Evolutionary conservation across 2,329 filamentous ascomycete genomes (phyloP).

Genomic region (Cladosporium sp.): DNA sequence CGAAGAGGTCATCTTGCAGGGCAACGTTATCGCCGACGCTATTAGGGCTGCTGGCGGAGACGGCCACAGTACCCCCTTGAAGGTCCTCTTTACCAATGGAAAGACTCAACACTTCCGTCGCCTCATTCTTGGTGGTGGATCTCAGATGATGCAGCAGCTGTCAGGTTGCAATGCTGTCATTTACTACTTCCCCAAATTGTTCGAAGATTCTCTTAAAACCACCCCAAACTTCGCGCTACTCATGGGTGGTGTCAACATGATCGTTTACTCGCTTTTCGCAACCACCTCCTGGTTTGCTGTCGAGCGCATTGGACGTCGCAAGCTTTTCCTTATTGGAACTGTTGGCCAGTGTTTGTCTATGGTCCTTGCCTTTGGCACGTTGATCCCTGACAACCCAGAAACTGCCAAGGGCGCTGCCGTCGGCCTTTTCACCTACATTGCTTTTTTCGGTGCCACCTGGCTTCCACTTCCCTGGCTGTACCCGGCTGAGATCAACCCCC

Average conservation of each 20-base stretch:
- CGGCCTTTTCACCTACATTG: conserved; percentile 27
- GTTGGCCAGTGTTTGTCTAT: conserved; percentile 52
- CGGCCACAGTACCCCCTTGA: conserved; percentile 7
- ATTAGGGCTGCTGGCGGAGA: conserved; percentile 2
- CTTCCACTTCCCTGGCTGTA: conserved; percentile 21
- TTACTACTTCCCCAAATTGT: conserved; percentile 35
- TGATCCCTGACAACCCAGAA: conserved; percentile 7
- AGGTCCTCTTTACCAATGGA: conserved; percentile 5
- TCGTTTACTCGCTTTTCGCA: conserved; percentile 30
- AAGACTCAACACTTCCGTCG: conserved; percentile 10
- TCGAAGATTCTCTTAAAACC: conserved; percentile 42
- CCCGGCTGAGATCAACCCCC: conserved; percentile 30
- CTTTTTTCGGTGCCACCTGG: conserved; percentile 27
- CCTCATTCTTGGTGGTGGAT: conserved; percentile 10
- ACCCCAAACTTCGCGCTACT: conserved; percentile 57
- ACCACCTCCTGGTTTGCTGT: conserved; percentile 59
- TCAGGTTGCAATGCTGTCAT: conserved; percentile 20
- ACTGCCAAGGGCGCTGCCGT: conserved; percentile 22
- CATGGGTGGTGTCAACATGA: conserved; percentile 36
- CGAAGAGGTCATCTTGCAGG: conserved; percentile 7
- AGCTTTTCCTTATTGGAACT: conserved; percentile 37
- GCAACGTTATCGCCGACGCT: conserved; percentile 9
- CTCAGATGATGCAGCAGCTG: conserved; percentile 17
- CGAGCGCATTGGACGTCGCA: conserved; percentile 52
- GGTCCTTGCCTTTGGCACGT: conserved; percentile 38